Evolutionary conservation across 768 basidiomycete species (phyloP).

Genomic region (Mycena sanguinolenta): DNA sequence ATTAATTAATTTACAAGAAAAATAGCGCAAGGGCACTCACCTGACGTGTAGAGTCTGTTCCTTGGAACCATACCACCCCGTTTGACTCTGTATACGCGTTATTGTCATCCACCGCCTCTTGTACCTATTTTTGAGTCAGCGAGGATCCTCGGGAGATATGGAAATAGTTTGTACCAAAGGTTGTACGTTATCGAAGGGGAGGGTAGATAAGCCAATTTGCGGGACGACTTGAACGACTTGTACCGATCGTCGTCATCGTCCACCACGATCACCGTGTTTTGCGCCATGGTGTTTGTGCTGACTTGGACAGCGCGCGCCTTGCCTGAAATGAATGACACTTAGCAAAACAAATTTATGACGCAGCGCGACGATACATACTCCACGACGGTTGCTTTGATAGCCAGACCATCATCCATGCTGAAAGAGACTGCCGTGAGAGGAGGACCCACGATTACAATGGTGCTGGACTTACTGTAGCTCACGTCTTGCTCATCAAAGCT

Average conservation of each 20-base stretch:
- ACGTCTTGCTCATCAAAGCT: conserved; percentile 56
- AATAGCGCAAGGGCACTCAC: conserved; percentile 39
- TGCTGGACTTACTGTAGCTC: conserved; percentile 42
- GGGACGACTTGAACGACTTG: conserved; percentile 33
- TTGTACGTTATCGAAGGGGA: conserved; percentile 44
- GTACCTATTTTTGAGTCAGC: conserved; percentile 33
- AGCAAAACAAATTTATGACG: conserved; percentile 3
- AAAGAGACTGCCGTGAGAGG: neutral
- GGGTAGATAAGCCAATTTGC: conserved; percentile 49
- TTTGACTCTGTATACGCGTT: conserved; percentile 43
- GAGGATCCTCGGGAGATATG: no score
- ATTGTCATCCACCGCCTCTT: conserved; percentile 47
- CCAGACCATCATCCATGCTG: conserved; percentile 74
- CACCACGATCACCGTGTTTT: conserved; percentile 42
- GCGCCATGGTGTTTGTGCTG: conserved; percentile 51
- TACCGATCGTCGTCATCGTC: conserved; percentile 44
- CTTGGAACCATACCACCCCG: conserved; percentile 37
- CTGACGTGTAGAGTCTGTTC: conserved; percentile 46
- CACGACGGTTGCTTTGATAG: conserved; percentile 67
- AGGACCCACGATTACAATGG: neutral
- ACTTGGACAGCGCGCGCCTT: conserved; percentile 63
- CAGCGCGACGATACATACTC: conserved; percentile 51
- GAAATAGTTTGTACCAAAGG: conserved; percentile 42
- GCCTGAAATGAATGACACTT: conserved; percentile 40
- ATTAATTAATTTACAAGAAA: conserved; percentile 5